Evolutionary conservation across 164 flowering plant species (phyloP).

Genomic region (Stephania yunnanensis): DNA sequence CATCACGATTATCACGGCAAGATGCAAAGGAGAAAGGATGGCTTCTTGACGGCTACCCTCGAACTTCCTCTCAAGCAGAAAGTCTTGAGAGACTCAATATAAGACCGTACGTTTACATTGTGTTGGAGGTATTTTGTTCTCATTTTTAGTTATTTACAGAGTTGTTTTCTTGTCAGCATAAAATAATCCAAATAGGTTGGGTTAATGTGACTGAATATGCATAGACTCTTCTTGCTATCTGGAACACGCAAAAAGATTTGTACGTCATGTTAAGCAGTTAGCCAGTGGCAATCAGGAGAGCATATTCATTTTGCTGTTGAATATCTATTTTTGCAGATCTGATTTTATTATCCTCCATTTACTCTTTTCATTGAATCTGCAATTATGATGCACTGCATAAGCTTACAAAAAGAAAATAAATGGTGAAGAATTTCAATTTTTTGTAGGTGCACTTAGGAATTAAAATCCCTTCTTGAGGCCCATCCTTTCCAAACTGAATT

Average conservation of each 20-base stretch:
- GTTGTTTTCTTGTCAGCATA: not conserved
- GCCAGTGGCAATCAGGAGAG: not conserved
- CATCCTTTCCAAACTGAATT: not conserved
- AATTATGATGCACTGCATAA: not conserved
- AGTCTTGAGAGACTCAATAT: conserved; percentile 64
- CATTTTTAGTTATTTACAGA: not conserved
- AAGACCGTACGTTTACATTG: conserved; percentile 66
- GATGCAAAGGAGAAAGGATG: conserved; percentile 88
- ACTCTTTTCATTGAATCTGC: not conserved
- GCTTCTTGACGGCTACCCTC: conserved; percentile 95
- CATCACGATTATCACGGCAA: conserved; percentile 50
- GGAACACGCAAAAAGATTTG: not conserved
- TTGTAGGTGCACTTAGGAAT: not conserved
- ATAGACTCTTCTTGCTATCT: not conserved
- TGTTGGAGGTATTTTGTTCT: conserved; percentile 61
- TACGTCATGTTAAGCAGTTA: not conserved
- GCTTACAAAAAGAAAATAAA: not conserved
- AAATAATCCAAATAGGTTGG: not conserved
- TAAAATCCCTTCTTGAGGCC: not conserved
- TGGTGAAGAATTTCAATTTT: not conserved
- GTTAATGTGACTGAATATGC: not conserved
- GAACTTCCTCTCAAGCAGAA: conserved; percentile 71
- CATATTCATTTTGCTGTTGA: not conserved
- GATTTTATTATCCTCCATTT: not conserved
- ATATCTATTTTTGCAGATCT: not conserved